Evolutionary conservation across 2,329 filamentous ascomycete genomes (phyloP), one percentile per base, ranked within the genome.

Genomic region (Myrmaecium sp.): DNA sequence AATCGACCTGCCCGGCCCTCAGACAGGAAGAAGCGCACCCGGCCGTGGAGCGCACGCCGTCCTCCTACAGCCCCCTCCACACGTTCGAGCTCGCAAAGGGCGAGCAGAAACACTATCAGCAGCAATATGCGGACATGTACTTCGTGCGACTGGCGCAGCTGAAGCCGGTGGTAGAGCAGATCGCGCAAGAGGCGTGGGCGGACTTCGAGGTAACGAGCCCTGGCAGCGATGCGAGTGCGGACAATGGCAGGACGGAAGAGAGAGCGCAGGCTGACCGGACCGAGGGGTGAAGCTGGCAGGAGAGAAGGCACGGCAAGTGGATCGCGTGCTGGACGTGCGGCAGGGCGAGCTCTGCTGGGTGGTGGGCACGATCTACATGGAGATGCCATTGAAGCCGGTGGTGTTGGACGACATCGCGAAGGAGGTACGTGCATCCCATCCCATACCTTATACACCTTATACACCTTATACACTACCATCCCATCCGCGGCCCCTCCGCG

Each of bases 121-220:
- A 95, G 51, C 89, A 98, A 55, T 98, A 80, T 66, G 81, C 78
- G 35, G 89, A 98, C 53, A 86, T 95, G 70, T 98, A 98, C 63
- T 98, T 94, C 48, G 51, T 94, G 40, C 78, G 89, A 8, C 66
- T 98, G 14, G 72, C 81, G 19, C 78, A 79, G 53, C 69, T 98
- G 49, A 94, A 86, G 54, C 79, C 83, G 6, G 66, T 69, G 1
- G 78, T 92, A 0, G 80, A 92, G 40, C 54, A 67, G 34, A 64
- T 79, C 26, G 86, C 84, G 0, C 54, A 58, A 10, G 71, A 74
- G 17, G 71, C 76, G 5, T 98, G 89, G 82, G 64, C 69, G 24
- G 75, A 69, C 27, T 76, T 81, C 28, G 66, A 61, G 48, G 65
- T 69, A 56, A 36, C 19, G 27, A 14, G 17, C 13, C 15, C n/a